phyloP scores from a whole-genome alignment of 441 rosid genomes.

The Lagerstroemia fauriei region DNA sequence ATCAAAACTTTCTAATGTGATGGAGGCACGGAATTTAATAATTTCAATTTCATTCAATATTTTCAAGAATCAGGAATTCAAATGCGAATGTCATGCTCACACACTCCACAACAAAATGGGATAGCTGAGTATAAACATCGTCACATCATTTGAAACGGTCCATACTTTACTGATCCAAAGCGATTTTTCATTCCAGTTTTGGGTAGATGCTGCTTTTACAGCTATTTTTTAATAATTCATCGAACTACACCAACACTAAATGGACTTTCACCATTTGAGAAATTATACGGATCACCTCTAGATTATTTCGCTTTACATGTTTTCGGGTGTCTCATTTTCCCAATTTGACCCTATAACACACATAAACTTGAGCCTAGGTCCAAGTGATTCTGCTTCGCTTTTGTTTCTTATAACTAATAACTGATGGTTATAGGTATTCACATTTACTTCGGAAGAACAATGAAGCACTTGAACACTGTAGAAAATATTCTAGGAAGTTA shows the following conservation, averaged over 20 bases:
- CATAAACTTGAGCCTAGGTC: neutral
- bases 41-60: neutral
- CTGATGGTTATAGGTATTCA: too few relatives aligned
- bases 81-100: too few relatives aligned
- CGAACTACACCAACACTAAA: neutral
- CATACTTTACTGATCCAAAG: neutral
- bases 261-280: neutral
- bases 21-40: neutral
- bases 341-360: neutral
- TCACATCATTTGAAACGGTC: neutral
- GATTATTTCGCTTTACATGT: neutral
- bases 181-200: neutral
- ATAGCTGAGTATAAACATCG: neutral
- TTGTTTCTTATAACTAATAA: too few relatives aligned
- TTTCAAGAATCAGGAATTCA: too few relatives aligned
- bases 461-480: too few relatives aligned
- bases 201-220: neutral
- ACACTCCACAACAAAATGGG: neutral
- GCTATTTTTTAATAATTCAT: neutral
- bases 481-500: too few relatives aligned
- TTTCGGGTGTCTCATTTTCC: neutral
- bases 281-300: neutral
- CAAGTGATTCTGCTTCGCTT: too few relatives aligned
- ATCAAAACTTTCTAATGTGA: neutral
- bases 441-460: too few relatives aligned